Evolutionary conservation across 495 filamentous ascomycete genomes (phyloP).

Genomic region (Monascus purpureus): DNA sequence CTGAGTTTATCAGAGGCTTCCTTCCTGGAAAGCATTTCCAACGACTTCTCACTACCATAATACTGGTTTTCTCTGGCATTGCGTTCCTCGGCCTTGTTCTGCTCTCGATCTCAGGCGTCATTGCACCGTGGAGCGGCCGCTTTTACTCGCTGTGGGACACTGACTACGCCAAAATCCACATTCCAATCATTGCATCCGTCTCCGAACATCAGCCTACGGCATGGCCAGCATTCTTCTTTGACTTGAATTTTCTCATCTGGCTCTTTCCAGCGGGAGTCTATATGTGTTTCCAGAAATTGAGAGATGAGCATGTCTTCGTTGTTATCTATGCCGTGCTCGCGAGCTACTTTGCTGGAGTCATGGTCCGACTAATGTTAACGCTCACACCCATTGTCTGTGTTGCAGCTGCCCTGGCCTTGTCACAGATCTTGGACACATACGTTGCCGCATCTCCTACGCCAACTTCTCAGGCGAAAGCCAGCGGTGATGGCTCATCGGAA

Average conservation of each 20-base stretch:
- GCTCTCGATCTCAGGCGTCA: constrained; percentile 73
- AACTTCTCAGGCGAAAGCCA: constrained; percentile 28
- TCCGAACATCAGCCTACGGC: constrained; percentile 99
- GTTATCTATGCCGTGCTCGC: constrained; percentile 91
- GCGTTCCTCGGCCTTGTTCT: constrained; percentile 62
- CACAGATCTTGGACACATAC: constrained; percentile 82
- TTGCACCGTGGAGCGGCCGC: constrained; percentile 96
- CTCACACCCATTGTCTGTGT: constrained; percentile 95
- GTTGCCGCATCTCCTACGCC: constrained; percentile 41
- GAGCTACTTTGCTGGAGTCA: constrained; percentile 97
- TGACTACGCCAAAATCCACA: constrained; percentile 97
- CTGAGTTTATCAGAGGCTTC: constrained; percentile 76
- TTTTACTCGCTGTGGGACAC: constrained; percentile 99
- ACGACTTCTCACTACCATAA: constrained; percentile 61
- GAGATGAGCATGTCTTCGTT: constrained; percentile 96
- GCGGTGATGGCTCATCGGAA: constrained; percentile 37
- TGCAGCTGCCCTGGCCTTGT: constrained; percentile 77
- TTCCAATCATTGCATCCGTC: constrained; percentile 97
- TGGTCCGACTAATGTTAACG: constrained; percentile 98
- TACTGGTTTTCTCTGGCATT: constrained; percentile 62
- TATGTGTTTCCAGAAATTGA: constrained; percentile 87
- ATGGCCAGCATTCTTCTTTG: constrained; percentile 99
- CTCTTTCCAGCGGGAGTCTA: constrained; percentile 98
- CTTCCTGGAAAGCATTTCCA: constrained; percentile 92
- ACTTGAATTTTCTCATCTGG: constrained; percentile 96